phyloP scores from a whole-genome alignment of 148 eudicot species.

The Rhododendron griersonianum region DNA sequence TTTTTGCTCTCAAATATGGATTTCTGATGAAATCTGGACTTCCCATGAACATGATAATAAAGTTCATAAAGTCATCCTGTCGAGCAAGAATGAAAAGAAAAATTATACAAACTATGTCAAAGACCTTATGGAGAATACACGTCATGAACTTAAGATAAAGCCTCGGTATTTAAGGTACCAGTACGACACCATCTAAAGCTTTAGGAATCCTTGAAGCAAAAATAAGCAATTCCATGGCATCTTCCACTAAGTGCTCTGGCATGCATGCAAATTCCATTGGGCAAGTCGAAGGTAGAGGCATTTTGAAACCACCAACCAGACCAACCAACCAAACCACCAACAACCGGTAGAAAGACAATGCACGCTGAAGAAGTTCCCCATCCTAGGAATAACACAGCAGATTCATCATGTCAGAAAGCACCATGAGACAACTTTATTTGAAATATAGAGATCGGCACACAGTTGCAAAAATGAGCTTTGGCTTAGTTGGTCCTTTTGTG shows the following conservation, averaged over 20 bases:
- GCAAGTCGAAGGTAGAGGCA: conserved; percentile 81
- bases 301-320: conserved; percentile 81
- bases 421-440: not conserved
- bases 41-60: conserved; percentile 97
- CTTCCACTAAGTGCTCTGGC: conserved; percentile 99
- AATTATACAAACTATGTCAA: not conserved
- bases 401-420: conserved; percentile 8
- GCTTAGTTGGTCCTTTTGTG: not conserved
- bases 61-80: conserved; percentile 98
- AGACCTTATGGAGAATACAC: not conserved
- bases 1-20: conserved; percentile 94
- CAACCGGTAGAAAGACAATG: conserved; percentile 78
- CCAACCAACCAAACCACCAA: conserved; percentile 90
- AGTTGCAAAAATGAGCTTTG: not conserved
- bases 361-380: conserved; percentile 70
- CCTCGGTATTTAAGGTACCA: conserved; percentile 39
- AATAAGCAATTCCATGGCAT: conserved; percentile 93
- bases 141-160: not conserved
- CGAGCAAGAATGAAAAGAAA: conserved; percentile 11
- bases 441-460: not conserved
- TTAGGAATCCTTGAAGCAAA: conserved; percentile 93
- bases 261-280: conserved; percentile 89
- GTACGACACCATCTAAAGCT: conserved; percentile 81
- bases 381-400: conserved; percentile 39
- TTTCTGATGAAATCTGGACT: conserved; percentile 86